A percentile compares a stretch with the other conserved stretches of the same genome.
Evolutionary conservation across 805 yeast genomes (phyloP).

Genomic region (Groenewaldozyma tartarivorans): DNA sequence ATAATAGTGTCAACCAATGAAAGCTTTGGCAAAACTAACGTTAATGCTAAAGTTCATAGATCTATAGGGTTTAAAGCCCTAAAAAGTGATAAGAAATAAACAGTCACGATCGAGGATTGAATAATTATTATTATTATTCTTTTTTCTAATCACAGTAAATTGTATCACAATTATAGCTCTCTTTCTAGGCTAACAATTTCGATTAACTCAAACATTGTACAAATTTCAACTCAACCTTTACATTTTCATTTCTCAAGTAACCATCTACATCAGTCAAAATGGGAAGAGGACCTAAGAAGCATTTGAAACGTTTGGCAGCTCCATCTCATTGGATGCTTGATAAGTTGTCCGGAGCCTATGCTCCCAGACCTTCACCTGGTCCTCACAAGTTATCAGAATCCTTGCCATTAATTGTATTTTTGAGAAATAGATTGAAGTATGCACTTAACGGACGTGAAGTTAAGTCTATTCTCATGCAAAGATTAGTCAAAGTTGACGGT

Average conservation of each 20-base stretch:
- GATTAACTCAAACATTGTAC: neutral
- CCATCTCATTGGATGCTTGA: conserved; percentile 99
- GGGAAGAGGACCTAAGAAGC: conserved; percentile 57
- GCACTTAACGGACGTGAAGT: conserved; percentile 99
- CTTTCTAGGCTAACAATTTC: neutral
- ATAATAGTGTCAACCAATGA: too few relatives aligned
- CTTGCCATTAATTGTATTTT: conserved; percentile 90
- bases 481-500: conserved; percentile 97
- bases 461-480: conserved; percentile 95
- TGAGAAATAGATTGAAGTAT: conserved; percentile 98
- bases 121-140: too few relatives aligned
- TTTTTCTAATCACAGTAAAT: too few relatives aligned
- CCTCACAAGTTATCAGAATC: conserved; percentile 99
- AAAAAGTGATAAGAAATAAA: too few relatives aligned
- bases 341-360: conserved; percentile 98
- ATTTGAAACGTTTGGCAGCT: conserved; percentile 47
- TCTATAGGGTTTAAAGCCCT: too few relatives aligned
- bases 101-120: too few relatives aligned
- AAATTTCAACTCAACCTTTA: too few relatives aligned
- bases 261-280: too few relatives aligned
- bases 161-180: too few relatives aligned
- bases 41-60: too few relatives aligned
- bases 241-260: too few relatives aligned
- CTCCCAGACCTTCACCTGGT: conserved; percentile 99
- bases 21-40: too few relatives aligned